Percentiles rank a stretch among this genome's conserved stretches.
phyloP scores from a whole-genome alignment of 169 alveolate species.

The Pseudocohnilembus persalinus region DNA sequence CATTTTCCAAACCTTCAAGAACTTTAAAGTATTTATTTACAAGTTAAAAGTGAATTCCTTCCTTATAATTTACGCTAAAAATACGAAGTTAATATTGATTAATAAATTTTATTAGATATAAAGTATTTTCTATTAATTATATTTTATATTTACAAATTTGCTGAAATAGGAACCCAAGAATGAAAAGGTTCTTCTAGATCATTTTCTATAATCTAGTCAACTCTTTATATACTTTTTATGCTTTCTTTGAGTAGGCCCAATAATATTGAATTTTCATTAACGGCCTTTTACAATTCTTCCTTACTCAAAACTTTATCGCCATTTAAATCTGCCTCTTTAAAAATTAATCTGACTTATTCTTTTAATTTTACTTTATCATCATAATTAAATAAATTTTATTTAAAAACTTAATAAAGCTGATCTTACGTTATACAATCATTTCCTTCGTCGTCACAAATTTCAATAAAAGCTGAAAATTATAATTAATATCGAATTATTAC shows the following conservation, averaged over 20 bases:
- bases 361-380: slow-evolving; percentile 44
- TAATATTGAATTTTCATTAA: slow-evolving; percentile 6
- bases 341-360: slow-evolving; percentile 21
- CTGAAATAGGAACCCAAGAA: slow-evolving; percentile 49
- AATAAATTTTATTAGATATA: not conserved
- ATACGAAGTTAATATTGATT: no score
- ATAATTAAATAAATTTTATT: slow-evolving; percentile 21
- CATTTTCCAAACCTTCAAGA: slow-evolving; percentile 29
- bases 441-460: slow-evolving; percentile 43
- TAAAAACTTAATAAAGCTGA: slow-evolving; percentile 38
- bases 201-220: slow-evolving; percentile 43
- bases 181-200: slow-evolving; percentile 46
- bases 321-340: slow-evolving; percentile 35
- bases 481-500: not conserved
- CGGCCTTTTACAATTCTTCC: slow-evolving; percentile 31
- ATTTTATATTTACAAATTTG: slow-evolving; percentile 21
- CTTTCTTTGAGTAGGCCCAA: slow-evolving; percentile 23
- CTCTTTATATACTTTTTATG: slow-evolving; percentile 25
- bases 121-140: not conserved
- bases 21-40: slow-evolving; percentile 24
- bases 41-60: slow-evolving; percentile 21
- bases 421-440: slow-evolving; percentile 32
- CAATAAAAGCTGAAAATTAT: slow-evolving; percentile 26
- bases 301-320: slow-evolving; percentile 35
- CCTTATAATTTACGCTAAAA: slow-evolving; percentile 33